A percentile compares a stretch with the other conserved stretches of the same genome.
Conservation (phyloP, 2,329 filamentous ascomycete genomes). For the Trichoderma sp. region DNA sequence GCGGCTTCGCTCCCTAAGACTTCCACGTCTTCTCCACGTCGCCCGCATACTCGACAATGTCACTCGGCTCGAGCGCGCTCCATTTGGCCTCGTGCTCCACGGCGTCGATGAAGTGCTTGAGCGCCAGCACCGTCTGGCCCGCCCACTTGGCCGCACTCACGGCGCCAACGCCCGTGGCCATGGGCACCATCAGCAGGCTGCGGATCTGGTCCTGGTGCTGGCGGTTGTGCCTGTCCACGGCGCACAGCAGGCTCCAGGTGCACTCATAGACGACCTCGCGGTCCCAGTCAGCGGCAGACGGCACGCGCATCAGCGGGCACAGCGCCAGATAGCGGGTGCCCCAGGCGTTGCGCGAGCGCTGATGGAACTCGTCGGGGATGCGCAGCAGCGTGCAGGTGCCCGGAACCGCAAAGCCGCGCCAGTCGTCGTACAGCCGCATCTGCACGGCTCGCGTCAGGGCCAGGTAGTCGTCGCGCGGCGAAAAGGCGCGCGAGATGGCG, state of each 20-base stretch:
- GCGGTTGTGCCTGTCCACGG: conserved; percentile 51
- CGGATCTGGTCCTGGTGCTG: conserved; percentile 37
- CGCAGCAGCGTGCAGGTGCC: conserved; percentile 52
- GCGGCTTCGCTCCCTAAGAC: not conserved
- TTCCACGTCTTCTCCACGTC: conserved; percentile 16
- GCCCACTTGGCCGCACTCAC: conserved; percentile 53
- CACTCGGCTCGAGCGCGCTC: conserved; percentile 36
- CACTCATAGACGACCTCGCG: conserved; percentile 56
- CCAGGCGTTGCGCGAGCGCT: conserved; percentile 41
- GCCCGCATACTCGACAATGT: conserved; percentile 22
- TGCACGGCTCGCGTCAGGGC: conserved; percentile 51
- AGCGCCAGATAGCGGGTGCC: conserved; percentile 49
- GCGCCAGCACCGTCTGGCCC: conserved; percentile 49
- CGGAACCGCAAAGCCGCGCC: conserved; percentile 53
- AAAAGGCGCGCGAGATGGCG: conserved; percentile 53
- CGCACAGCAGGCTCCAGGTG: conserved; percentile 53
- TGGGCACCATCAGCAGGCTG: conserved; percentile 52
- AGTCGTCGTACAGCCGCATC: conserved; percentile 46
- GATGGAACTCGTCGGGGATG: conserved; percentile 43
- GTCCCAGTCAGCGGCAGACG: conserved; percentile 49
- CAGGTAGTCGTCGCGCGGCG: conserved; percentile 47
- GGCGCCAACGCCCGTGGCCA: conserved; percentile 51
- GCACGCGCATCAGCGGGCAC: conserved; percentile 56
- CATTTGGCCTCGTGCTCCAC: conserved; percentile 46
- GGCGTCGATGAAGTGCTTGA: conserved; percentile 55